A percentile compares a stretch with the other conserved stretches of the same genome.
phyloP scores from a whole-genome alignment of 768 basidiomycete genomes.

The Naganishia onofrii region DNA sequence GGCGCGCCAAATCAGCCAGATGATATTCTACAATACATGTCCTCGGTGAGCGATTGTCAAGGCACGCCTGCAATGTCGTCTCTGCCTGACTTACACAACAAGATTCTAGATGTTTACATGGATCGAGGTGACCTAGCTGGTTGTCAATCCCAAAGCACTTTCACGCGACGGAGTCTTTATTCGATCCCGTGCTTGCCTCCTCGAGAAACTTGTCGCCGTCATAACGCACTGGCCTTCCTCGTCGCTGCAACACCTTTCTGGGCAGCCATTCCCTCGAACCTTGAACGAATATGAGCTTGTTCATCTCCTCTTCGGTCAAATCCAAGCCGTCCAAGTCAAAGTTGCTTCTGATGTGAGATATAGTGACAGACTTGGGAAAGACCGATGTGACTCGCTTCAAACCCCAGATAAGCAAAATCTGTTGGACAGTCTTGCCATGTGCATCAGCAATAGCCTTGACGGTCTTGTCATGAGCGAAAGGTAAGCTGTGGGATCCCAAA shows the following conservation, averaged over 20 bases:
- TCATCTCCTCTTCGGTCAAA: slow-evolving; percentile 33
- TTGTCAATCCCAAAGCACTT: too few relatives aligned
- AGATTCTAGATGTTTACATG: too few relatives aligned
- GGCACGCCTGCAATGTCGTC: too few relatives aligned
- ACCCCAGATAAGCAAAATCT: slow-evolving; percentile 61
- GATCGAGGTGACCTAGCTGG: too few relatives aligned
- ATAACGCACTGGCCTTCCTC: slow-evolving; percentile 20
- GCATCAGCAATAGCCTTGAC: slow-evolving; percentile 45
- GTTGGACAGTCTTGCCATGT: slow-evolving; percentile 56
- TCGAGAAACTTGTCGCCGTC: slow-evolving; percentile 24
- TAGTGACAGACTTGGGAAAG: slow-evolving; percentile 39
- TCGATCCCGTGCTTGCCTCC: too few relatives aligned
- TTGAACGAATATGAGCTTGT: slow-evolving; percentile 29
- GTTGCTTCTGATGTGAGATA: slow-evolving; percentile 35
- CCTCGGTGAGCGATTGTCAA: too few relatives aligned
- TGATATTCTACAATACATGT: too few relatives aligned
- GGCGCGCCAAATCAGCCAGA: too few relatives aligned
- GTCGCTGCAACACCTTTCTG: slow-evolving; percentile 28
- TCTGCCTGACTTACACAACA: too few relatives aligned
- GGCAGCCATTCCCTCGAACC: slow-evolving; percentile 33
- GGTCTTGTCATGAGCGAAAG: slow-evolving; percentile 41
- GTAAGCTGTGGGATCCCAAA: slow-evolving; percentile 53
- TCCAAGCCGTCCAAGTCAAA: slow-evolving; percentile 33
- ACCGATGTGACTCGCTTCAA: slow-evolving; percentile 54
- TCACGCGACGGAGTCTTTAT: too few relatives aligned